Percentiles rank a stretch among this genome's conserved stretches.
Evolutionary conservation across 495 filamentous ascomycete genomes (phyloP).

Genomic region (Neurospora sp.): DNA sequence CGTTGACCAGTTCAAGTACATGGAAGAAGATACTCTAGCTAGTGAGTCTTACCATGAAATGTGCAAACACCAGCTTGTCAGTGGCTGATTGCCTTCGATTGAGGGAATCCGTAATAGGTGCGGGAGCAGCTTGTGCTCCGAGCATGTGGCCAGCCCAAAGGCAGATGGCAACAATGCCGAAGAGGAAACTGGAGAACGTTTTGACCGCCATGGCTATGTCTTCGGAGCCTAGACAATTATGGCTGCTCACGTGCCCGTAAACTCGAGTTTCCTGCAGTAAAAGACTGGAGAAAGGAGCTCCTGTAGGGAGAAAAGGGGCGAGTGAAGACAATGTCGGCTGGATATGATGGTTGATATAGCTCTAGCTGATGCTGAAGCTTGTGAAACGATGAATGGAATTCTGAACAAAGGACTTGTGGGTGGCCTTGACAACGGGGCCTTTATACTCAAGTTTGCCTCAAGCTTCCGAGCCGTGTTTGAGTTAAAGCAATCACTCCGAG

Average conservation of each 20-base stretch:
- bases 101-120: background rate
- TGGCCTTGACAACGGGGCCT: background rate
- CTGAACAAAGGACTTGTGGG: background rate
- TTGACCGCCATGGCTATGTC: background rate
- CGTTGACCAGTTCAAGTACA: background rate
- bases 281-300: background rate
- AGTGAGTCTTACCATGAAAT: constrained; percentile 44
- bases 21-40: background rate
- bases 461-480: background rate
- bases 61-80: constrained; percentile 40
- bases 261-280: background rate
- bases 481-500: background rate
- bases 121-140: constrained; percentile 3
- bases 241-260: background rate
- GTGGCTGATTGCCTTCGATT: background rate
- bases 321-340: background rate
- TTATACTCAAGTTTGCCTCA: background rate
- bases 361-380: background rate
- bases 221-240: background rate
- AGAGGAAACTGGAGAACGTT: background rate
- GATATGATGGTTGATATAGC: background rate
- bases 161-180: background rate
- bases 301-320: background rate
- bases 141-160: background rate
- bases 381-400: background rate